Base-by-base conservation (phyloP, 2,329 filamentous ascomycete species). In the Lithohypha guttulata region DNA sequence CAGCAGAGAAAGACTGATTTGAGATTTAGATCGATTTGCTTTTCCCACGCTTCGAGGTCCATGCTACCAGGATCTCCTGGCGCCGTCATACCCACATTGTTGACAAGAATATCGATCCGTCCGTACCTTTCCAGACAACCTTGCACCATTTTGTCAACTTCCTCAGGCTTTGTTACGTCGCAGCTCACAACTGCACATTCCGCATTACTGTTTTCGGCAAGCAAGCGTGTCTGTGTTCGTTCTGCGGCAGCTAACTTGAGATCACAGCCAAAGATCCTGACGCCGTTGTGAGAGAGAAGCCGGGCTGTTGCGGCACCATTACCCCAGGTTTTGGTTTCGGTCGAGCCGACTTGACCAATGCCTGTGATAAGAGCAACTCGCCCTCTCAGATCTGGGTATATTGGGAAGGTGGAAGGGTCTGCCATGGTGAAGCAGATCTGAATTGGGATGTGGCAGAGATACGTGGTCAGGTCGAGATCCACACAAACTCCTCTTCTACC, bases 1-100 rank as follows among this genome's bases (percentile, higher is more conserved):
- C 64, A 68, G 3, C 65, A 64, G 3, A 74, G 51, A 44, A 71
- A 75, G 0, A 74, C 66, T 19, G 61, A 69, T 48, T 73, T 74
- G 10, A 76, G 56, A 45, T 76, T 76, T 31, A 73, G 51, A 6
- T 67, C 61, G 42, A 70, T 62, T 42, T 73, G 70, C 0, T 53
- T 43, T 44, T 72, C 65, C 69, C 68, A 74, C 0, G 58, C 49
- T 1, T 59, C 59, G 36, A 72, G 68, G 0, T 42, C 36, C 55
- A 73, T 63, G 1, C 46, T 55, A 0, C 61, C 68, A 3, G 69
- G 62, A 15, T 59, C 58, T 0, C 70, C 69, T 0, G 62, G 62
- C 39, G 73, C 69, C 0, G 63, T 68, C 39, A 64, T 64, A 2
- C 72, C 73, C 2, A 75, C 72, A 34, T 75, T 75, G 43, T 73